A percentile compares a stretch with the other conserved stretches of the same genome.
Conservation (phyloP, 768 basidiomycete genomes). For the Tricholoma matsutake region DNA sequence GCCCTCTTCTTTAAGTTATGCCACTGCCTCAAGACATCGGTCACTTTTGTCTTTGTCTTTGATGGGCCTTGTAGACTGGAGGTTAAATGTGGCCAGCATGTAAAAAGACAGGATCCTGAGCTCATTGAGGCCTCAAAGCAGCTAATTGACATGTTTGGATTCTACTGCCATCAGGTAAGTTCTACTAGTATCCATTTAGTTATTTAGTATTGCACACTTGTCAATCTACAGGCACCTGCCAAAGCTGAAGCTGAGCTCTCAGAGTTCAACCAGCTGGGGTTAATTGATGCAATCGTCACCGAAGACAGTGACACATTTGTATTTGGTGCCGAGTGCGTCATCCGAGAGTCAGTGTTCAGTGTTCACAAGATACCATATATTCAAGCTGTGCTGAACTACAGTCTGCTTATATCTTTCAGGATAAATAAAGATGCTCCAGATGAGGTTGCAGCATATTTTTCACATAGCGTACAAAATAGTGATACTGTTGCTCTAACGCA, state of each 20-base stretch:
- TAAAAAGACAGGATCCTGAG: conserved; percentile 24
- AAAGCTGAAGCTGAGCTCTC: conserved; percentile 56
- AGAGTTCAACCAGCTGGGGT: conserved; percentile 32
- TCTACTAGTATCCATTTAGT: not conserved
- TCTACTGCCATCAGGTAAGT: conserved; percentile 27
- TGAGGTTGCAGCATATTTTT: conserved; percentile 1
- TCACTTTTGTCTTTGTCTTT: conserved; percentile 41
- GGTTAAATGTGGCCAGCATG: conserved; percentile 35
- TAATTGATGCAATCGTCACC: conserved; percentile 45
- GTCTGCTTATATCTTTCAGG: not conserved
- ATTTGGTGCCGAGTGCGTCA: conserved; percentile 40
- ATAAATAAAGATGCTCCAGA: not conserved
- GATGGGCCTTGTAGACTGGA: conserved; percentile 43
- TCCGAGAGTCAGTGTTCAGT: conserved; percentile 32
- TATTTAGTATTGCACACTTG: too few species aligned
- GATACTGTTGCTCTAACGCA: conserved; percentile 3
- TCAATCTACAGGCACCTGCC: conserved; percentile 40
- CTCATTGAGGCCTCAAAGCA: not conserved
- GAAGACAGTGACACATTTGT: conserved; percentile 47
- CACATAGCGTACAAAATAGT: not conserved
- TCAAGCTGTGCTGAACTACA: not conserved
- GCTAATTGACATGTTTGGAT: conserved; percentile 39
- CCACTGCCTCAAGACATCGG: conserved; percentile 32
- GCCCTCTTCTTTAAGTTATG: conserved; percentile 41
- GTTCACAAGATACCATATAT: not conserved